Conservation (phyloP, 2,329 filamentous ascomycete species). For the Fusarium praegraminearum region DNA sequence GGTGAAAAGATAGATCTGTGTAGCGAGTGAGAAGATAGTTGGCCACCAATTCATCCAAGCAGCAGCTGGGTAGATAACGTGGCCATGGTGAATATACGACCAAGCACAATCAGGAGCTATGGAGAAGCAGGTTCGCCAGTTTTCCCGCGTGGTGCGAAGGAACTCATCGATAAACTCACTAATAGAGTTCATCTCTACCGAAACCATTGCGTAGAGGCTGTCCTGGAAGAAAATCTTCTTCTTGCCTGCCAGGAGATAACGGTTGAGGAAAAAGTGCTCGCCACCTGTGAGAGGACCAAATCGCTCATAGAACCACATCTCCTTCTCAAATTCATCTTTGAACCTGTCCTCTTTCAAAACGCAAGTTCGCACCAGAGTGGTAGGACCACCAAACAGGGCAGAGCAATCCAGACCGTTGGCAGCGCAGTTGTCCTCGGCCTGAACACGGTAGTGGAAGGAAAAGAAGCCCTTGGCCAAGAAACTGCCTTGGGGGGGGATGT, state of each 20-base stretch:
- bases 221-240: constrained; percentile 27
- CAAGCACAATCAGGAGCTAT: neutral
- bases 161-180: constrained; percentile 17
- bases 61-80: neutral
- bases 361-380: constrained; percentile 21
- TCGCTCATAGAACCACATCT: constrained; percentile 19
- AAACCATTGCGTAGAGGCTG: neutral
- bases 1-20: neutral
- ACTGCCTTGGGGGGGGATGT: neutral
- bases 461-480: constrained; percentile 15
- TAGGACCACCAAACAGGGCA: constrained; percentile 3
- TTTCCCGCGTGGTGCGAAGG: constrained; percentile 6
- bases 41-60: constrained; percentile 3
- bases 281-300: constrained; percentile 22
- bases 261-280: constrained; percentile 32
- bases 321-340: constrained; percentile 18
- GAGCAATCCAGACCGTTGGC: constrained; percentile 27
- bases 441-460: constrained; percentile 3
- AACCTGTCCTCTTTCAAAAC: constrained; percentile 4
- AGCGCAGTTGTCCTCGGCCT: constrained; percentile 15
- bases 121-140: constrained; percentile 6
- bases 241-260: constrained; percentile 12
- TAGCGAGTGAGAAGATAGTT: neutral
- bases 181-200: neutral
- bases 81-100: neutral